Base-by-base conservation (phyloP, 441 rosid genomes). In the Aleurites moluccanus region DNA sequence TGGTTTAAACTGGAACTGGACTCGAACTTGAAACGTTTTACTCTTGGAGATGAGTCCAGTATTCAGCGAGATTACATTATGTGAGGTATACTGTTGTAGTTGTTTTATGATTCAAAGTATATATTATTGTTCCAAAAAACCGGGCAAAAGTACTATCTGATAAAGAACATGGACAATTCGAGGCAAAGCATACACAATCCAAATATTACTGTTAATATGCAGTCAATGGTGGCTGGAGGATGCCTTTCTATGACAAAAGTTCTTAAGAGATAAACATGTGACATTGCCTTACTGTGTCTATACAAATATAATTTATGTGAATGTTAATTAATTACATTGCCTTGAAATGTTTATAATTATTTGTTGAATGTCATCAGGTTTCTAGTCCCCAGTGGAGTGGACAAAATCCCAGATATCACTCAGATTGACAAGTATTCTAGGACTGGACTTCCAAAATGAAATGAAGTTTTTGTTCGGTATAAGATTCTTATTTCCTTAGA, bases 171-270 rank as follows among this genome's bases (percentile, higher is more conserved):
- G 97, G 92, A 67, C 84, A 89, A 63, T 69, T 79, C 50, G 74
- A 83, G 99, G 69, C 97, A 95, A 87, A 95, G 99, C 63, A 91
- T 89, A 83, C 99, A 95, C 79, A 92, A 91, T 64, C 98, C 98
- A 3, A 88, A 92, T 65, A 83, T 95, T 38, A 97, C 97, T 8
- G 80, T 92, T 56, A 92, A 95, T 75, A 75, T 95, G 86, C 96
- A 92, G 73, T 89, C 99, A 33, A 81, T 78, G n/a, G 75, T 83
- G 64, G 85, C 85, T 52, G 96, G 93, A 38, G 96, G 94, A 27
- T 92, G 96, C 70, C 86, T 70, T 64, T 71, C 79, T 27, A 92
- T 94, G 85, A 55, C 85, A 40, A 83, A 74, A 79, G 72, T 68
- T 71, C 85, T 91, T 1, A n/a, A 77, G 84, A 78, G 90, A 92